Evolutionary conservation across 306 rosid genomes (phyloP).

Genomic region (Quercus robur): DNA sequence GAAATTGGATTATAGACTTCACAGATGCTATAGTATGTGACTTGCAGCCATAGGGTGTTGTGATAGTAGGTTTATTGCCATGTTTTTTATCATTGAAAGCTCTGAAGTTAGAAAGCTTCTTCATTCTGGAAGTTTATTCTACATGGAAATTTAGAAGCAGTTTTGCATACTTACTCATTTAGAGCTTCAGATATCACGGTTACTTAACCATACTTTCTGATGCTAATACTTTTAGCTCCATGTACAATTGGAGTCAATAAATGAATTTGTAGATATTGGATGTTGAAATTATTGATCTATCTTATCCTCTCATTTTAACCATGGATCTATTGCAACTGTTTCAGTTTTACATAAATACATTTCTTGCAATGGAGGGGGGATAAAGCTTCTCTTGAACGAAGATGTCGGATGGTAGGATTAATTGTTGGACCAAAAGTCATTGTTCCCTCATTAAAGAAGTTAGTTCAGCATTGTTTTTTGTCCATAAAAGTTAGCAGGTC

Average conservation of each 20-base stretch:
- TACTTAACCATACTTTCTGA: neutral
- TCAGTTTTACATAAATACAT: neutral
- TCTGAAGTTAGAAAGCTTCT: constrained; percentile 19
- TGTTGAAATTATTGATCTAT: neutral
- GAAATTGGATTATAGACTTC: too few species aligned
- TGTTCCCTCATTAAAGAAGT: too few species aligned
- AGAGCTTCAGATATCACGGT: constrained; percentile 35
- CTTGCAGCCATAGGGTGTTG: too few species aligned
- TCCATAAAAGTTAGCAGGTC: too few species aligned
- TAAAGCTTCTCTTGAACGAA: too few species aligned
- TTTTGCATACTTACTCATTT: constrained; percentile 26
- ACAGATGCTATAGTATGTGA: too few species aligned
- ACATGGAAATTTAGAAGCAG: constrained; percentile 31
- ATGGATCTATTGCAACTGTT: constrained; percentile 8
- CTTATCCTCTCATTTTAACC: neutral
- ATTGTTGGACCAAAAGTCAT: too few species aligned
- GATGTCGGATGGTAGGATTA: too few species aligned
- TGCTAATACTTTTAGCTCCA: neutral
- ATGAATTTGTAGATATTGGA: constrained; percentile 20
- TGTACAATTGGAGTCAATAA: constrained; percentile 1
- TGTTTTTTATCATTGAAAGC: neutral
- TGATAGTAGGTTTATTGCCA: too few species aligned
- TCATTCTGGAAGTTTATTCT: constrained; percentile 21
- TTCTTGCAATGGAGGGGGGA: too few species aligned
- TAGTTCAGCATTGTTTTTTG: too few species aligned